phyloP scores from a whole-genome alignment of 495 filamentous ascomycete species.

The Darksidea phi region DNA sequence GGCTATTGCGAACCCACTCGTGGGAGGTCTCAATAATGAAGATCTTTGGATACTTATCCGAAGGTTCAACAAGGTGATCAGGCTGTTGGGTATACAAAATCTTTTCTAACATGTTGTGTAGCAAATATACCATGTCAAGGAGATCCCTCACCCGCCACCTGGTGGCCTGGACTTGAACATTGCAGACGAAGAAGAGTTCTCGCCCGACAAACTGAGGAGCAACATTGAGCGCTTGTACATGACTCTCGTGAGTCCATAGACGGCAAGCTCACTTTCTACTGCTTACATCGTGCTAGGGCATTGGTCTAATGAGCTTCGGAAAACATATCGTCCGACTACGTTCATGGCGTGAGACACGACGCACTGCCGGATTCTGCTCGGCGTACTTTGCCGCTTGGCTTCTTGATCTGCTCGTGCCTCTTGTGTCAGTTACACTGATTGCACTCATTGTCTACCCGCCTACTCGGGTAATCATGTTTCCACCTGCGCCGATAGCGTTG shows the following conservation, averaged over 20 bases:
- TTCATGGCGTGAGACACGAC: slow-evolving; percentile 71
- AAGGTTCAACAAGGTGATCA: slow-evolving; percentile 75
- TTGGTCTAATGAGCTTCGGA: slow-evolving; percentile 62
- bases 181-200: slow-evolving; percentile 79
- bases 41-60: slow-evolving; percentile 79
- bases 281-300: slow-evolving; percentile 43
- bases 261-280: not conserved
- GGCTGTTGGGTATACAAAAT: not conserved
- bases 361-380: slow-evolving; percentile 66
- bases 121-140: slow-evolving; percentile 89
- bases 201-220: slow-evolving; percentile 78
- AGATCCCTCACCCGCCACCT: slow-evolving; percentile 52
- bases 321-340: slow-evolving; percentile 76
- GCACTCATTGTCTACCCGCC: slow-evolving; percentile 66
- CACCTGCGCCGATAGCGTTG: slow-evolving; percentile 66
- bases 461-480: slow-evolving; percentile 66
- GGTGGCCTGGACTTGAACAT: slow-evolving; percentile 76
- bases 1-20: slow-evolving; percentile 59
- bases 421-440: slow-evolving; percentile 57
- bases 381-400: slow-evolving; percentile 75
- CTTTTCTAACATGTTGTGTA: slow-evolving; percentile 36
- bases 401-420: slow-evolving; percentile 69
- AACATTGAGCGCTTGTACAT: slow-evolving; percentile 84
- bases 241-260: slow-evolving; percentile 53
- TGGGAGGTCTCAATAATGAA: slow-evolving; percentile 76